phyloP scores from a whole-genome alignment of 495 filamentous ascomycete genomes.

The Penicillium bialowiezense region DNA sequence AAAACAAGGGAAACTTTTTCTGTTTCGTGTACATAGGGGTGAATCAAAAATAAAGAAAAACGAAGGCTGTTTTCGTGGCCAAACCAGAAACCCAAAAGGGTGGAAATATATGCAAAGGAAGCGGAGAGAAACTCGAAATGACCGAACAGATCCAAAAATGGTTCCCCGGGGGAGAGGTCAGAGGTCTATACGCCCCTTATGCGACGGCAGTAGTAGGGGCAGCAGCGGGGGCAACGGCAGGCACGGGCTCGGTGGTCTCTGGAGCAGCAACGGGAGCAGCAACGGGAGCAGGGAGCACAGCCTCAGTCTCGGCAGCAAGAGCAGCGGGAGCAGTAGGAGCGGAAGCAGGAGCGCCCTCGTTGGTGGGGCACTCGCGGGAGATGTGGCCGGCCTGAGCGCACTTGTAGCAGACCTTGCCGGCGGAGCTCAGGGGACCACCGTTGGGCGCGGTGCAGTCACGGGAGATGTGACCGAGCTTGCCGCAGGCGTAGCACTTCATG shows the following conservation, averaged over 20 bases:
- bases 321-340: slow-evolving; percentile 10
- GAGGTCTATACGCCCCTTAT: slow-evolving; percentile 35
- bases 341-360: slow-evolving; percentile 48
- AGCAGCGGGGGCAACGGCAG: slow-evolving; percentile 38
- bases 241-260: slow-evolving; percentile 32
- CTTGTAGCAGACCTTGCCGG: slow-evolving; percentile 98
- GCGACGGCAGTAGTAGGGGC: slow-evolving; percentile 56
- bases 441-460: slow-evolving; percentile 97
- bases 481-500: slow-evolving; percentile 99
- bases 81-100: slow-evolving; percentile 12
- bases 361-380: slow-evolving; percentile 80
- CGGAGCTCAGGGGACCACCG: slow-evolving; percentile 90
- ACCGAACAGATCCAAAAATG: slow-evolving; percentile 32
- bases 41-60: slow-evolving; percentile 15
- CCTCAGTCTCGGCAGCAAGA: slow-evolving; percentile 33
- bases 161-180: slow-evolving; percentile 16
- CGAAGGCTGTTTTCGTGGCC: slow-evolving; percentile 4
- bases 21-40: slow-evolving; percentile 42
- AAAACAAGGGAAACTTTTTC: slow-evolving; percentile 34
- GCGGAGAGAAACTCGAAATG: slow-evolving; percentile 18
- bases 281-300: slow-evolving; percentile 32
- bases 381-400: slow-evolving; percentile 96
- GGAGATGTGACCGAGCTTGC: slow-evolving; percentile 97
- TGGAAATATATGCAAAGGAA: slow-evolving; percentile 46
- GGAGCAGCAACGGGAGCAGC: slow-evolving; percentile 41